A percentile compares a stretch with the other conserved stretches of the same genome.
phyloP scores from a whole-genome alignment of 768 basidiomycete genomes.

The Leccinum boreale region DNA sequence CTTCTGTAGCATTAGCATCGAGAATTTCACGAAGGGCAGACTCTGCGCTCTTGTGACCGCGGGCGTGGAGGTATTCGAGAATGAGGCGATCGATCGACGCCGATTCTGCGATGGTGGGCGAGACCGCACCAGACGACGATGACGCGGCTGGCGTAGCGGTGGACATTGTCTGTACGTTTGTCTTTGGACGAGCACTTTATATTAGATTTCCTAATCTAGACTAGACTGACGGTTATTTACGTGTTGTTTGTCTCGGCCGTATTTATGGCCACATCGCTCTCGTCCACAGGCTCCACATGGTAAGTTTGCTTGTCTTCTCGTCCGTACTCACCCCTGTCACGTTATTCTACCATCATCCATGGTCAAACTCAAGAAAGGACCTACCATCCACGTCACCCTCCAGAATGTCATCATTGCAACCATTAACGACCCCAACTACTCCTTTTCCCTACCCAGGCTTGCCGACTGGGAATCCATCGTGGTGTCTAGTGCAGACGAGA shows the following conservation, averaged over 20 bases:
- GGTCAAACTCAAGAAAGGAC: conserved; percentile 20
- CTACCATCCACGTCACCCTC: conserved; percentile 11
- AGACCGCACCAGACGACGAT: conserved; percentile 32
- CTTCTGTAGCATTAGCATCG: conserved; percentile 31
- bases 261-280: neutral
- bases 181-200: neutral
- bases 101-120: conserved; percentile 28
- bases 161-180: conserved; percentile 22
- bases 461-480: conserved; percentile 30
- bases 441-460: conserved; percentile 26
- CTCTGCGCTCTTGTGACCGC: conserved; percentile 47
- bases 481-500: conserved; percentile 25
- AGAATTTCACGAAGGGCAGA: conserved; percentile 40
- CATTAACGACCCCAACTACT: conserved; percentile 29
- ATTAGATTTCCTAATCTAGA: neutral
- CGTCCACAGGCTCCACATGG: too few species aligned
- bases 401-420: conserved; percentile 24
- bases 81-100: conserved; percentile 39
- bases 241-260: conserved; percentile 5
- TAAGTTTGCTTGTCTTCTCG: neutral
- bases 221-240: conserved; percentile 1
- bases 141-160: conserved; percentile 32
- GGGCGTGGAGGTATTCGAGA: conserved; percentile 45
- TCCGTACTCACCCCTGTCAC: neutral
- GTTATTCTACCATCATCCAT: conserved; percentile 4